Conservation (phyloP, 1,284 basidiomycete genomes). For the Cystobasidium sp. region DNA sequence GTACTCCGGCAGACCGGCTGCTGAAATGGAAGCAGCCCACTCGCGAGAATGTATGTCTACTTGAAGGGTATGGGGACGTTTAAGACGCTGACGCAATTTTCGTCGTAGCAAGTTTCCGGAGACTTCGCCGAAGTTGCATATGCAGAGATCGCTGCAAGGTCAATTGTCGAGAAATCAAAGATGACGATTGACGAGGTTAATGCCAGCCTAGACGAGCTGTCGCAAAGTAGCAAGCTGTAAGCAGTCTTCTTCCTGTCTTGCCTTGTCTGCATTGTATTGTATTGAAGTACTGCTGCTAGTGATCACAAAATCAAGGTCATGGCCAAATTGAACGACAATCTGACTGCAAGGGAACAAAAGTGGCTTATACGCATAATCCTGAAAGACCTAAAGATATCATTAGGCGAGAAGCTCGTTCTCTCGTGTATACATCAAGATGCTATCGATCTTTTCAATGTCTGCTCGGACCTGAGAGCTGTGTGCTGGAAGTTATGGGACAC, state of each 20-base stretch:
- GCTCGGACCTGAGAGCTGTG: conserved; percentile 89
- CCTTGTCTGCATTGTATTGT: background rate
- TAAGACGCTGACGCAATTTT: conserved; percentile 50
- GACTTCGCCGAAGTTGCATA: conserved; percentile 84
- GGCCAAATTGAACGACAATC: conserved; percentile 73
- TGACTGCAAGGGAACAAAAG: conserved; percentile 79
- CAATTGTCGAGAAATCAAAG: conserved; percentile 73
- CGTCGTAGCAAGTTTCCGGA: conserved; percentile 61
- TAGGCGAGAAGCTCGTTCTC: conserved; percentile 79
- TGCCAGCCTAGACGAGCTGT: conserved; percentile 72
- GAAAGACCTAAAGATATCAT: conserved; percentile 65
- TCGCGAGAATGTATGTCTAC: conserved; percentile 9
- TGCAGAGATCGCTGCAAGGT: conserved; percentile 80
- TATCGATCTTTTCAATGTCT: conserved; percentile 86
- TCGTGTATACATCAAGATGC: conserved; percentile 87
- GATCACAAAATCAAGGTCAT: conserved; percentile 74
- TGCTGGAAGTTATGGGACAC: conserved; percentile 64
- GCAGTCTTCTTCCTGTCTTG: conserved; percentile 60
- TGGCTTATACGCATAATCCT: conserved; percentile 93
- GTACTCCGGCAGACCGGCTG: conserved; percentile 72
- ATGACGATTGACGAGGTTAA: conserved; percentile 81
- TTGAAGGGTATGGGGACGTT: no score
- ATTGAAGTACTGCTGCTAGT: conserved; percentile 59
- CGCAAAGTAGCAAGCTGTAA: conserved; percentile 67
- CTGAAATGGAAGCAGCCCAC: conserved; percentile 88